Evolutionary conservation across 139 green algal species (phyloP).

Genomic region (Pleodorina starrii): DNA sequence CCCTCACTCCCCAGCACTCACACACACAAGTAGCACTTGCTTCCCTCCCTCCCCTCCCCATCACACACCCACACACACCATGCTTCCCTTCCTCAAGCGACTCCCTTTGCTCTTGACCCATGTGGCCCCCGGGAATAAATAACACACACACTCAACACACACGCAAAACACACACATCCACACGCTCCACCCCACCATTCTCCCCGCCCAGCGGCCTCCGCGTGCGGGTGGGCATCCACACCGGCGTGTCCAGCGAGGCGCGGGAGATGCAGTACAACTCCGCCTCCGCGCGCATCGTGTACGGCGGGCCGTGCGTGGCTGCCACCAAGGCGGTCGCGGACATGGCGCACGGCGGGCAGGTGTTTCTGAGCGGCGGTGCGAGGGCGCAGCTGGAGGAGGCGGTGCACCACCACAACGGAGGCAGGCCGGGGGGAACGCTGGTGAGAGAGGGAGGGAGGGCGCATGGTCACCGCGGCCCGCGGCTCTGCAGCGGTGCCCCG

Average conservation of each 20-base stretch:
- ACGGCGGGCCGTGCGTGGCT: slow-evolving; percentile 10
- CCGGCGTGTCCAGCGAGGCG: slow-evolving; percentile 16
- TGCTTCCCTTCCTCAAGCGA: too few relatives aligned
- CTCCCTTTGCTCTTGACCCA: too few relatives aligned
- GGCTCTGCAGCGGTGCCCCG: not conserved
- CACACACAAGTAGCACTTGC: too few relatives aligned
- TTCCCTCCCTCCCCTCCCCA: too few relatives aligned
- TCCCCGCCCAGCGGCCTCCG: slow-evolving; percentile 36
- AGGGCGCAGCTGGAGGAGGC: slow-evolving; percentile 5
- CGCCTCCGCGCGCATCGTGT: slow-evolving; percentile 9
- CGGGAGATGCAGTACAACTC: slow-evolving; percentile 46
- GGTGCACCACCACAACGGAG: slow-evolving; percentile 15
- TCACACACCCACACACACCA: too few relatives aligned
- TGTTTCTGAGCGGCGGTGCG: not conserved
- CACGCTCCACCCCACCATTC: too few relatives aligned
- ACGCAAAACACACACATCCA: too few relatives aligned
- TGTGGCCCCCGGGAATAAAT: too few relatives aligned
- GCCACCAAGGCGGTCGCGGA: slow-evolving; percentile 34
- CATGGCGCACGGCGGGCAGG: slow-evolving; percentile 10
- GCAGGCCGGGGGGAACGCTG: not conserved
- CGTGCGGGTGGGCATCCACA: slow-evolving; percentile 37
- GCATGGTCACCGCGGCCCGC: too few relatives aligned
- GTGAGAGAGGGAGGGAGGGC: not conserved
- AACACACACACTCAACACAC: too few relatives aligned
- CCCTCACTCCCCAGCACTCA: too few relatives aligned